phyloP scores from a whole-genome alignment of 345 rosid genomes.

The Nasturtium officinale region DNA sequence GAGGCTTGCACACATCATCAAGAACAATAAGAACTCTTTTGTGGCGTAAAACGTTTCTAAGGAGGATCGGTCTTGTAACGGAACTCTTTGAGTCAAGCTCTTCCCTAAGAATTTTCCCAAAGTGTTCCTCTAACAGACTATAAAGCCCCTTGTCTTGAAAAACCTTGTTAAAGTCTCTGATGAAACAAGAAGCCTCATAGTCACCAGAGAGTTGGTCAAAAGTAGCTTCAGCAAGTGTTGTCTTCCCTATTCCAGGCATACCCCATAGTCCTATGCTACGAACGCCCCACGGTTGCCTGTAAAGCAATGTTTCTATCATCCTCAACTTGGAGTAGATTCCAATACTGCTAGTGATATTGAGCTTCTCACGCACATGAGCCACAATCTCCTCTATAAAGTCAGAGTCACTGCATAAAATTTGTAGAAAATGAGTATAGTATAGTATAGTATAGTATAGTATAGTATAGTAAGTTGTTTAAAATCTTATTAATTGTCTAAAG shows the following conservation, averaged over 20 bases:
- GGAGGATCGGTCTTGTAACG: too few relatives aligned
- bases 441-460: too few relatives aligned
- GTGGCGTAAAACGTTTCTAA: too few relatives aligned
- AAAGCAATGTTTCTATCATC: conserved; percentile 9
- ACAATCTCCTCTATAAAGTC: conserved; percentile 14
- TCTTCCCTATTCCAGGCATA: conserved; percentile 18
- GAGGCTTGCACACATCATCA: too few relatives aligned
- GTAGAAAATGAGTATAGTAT: neutral
- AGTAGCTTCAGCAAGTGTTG: neutral
- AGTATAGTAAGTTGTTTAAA: too few relatives aligned
- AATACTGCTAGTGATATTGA: neutral
- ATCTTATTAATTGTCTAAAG: too few relatives aligned
- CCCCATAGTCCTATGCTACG: conserved; percentile 21
- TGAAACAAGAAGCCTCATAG: conserved; percentile 6
- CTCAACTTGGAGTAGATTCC: conserved; percentile 8
- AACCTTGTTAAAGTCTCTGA: neutral
- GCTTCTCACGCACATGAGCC: conserved; percentile 17
- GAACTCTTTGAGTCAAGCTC: too few relatives aligned
- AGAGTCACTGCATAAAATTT: conserved; percentile 8
- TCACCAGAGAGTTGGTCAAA: neutral
- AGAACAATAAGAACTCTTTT: too few relatives aligned
- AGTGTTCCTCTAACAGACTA: too few relatives aligned
- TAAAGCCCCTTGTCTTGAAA: too few relatives aligned
- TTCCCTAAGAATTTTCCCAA: too few relatives aligned
- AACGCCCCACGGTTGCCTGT: conserved; percentile 3